phyloP scores from a whole-genome alignment of 2,329 filamentous ascomycete species.

The Thelonectria discophora region DNA sequence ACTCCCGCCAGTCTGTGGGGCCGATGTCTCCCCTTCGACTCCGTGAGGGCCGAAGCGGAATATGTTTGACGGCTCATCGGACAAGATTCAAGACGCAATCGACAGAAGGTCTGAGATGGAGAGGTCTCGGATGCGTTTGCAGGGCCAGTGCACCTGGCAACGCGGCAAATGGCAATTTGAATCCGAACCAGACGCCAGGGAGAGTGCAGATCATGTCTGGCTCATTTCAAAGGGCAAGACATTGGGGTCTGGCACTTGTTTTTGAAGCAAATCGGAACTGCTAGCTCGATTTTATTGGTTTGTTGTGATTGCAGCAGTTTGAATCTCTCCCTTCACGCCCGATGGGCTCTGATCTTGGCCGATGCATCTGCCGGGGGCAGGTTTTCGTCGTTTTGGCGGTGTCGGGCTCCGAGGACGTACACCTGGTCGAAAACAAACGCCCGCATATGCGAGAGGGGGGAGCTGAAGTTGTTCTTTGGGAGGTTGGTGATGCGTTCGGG shows the following conservation, averaged over 20 bases:
- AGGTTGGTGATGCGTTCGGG: too few species aligned
- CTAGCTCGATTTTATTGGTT: too few species aligned
- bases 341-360: too few species aligned
- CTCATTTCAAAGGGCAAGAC: not conserved
- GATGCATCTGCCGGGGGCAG: too few species aligned
- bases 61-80: not conserved
- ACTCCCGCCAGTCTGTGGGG: constrained; percentile 10
- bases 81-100: constrained; percentile 12
- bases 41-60: not conserved
- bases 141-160: not conserved
- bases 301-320: too few species aligned
- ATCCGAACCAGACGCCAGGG: constrained; percentile 9
- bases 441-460: too few species aligned
- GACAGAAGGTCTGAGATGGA: not conserved
- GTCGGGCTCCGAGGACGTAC: too few species aligned
- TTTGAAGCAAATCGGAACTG: not conserved
- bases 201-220: not conserved
- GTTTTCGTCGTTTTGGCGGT: too few species aligned
- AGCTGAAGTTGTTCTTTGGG: too few species aligned
- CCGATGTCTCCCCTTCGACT: constrained; percentile 3
- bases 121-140: not conserved
- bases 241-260: not conserved
- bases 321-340: too few species aligned
- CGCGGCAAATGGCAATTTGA: constrained; percentile 19
- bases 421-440: too few species aligned